Conservation (phyloP, 2,329 filamentous ascomycete genomes). For the Monilinia fructigena region DNA sequence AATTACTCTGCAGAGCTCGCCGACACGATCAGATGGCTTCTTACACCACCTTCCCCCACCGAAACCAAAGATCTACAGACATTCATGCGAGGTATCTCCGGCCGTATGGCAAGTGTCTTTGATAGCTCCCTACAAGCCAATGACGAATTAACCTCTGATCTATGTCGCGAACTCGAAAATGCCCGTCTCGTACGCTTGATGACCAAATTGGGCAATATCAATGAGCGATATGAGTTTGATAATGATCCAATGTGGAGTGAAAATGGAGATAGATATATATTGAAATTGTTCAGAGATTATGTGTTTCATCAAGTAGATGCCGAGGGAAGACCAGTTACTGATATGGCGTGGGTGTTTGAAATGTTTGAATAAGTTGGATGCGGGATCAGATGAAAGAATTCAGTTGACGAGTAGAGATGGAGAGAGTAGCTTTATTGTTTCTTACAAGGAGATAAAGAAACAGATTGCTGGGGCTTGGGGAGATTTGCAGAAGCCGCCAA, state of each 20-base stretch:
- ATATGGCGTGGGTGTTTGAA: conserved; percentile 82
- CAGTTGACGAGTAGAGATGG: conserved; percentile 86
- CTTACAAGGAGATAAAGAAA: conserved; percentile 82
- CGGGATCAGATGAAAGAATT: conserved; percentile 82
- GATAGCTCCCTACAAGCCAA: conserved; percentile 77
- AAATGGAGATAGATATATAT: conserved; percentile 84
- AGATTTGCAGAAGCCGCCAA: conserved; percentile 46
- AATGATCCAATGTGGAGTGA: conserved; percentile 81
- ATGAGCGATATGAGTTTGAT: conserved; percentile 84
- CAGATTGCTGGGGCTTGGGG: conserved; percentile 57
- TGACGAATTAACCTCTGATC: conserved; percentile 69
- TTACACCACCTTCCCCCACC: conserved; percentile 54
- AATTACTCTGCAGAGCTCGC: conserved; percentile 76
- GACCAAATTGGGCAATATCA: conserved; percentile 82
- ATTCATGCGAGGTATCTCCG: conserved; percentile 75
- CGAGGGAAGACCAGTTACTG: conserved; percentile 77
- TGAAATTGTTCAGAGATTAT: conserved; percentile 95
- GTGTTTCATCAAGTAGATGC: conserved; percentile 94
- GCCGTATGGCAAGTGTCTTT: conserved; percentile 71
- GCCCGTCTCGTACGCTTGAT: conserved; percentile 76
- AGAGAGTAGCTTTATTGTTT: conserved; percentile 83
- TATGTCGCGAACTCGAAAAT: conserved; percentile 85
- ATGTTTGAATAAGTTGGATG: conserved; percentile 89
- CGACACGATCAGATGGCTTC: conserved; percentile 79
- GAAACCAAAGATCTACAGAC: conserved; percentile 79